Percentiles rank a stretch among this genome's conserved stretches.
Conservation (phyloP, 2,329 filamentous ascomycete genomes). For the Hymenoscyphus occultus region DNA sequence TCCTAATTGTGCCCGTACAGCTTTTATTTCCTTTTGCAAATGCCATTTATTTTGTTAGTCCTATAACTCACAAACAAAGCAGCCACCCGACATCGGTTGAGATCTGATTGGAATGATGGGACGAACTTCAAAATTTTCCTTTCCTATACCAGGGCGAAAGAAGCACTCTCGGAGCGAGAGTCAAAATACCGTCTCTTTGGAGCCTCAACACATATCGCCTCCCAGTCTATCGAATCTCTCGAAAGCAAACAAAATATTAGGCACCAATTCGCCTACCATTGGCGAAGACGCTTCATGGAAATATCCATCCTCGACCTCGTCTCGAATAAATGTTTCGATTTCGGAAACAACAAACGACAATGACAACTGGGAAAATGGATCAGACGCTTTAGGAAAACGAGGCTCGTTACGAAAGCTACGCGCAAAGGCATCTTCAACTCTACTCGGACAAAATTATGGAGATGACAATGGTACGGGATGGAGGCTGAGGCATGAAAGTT, state of each 20-base stretch:
- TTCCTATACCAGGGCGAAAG: conserved; percentile 37
- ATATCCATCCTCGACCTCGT: conserved; percentile 36
- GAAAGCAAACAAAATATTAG: conserved; percentile 38
- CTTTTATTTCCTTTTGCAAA: conserved; percentile 12
- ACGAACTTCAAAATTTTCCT: conserved; percentile 38
- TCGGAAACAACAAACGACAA: conserved; percentile 35
- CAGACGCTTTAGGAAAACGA: conserved; percentile 26
- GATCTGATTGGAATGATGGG: conserved; percentile 30
- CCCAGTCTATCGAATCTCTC: conserved; percentile 24
- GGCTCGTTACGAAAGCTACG: conserved; percentile 33
- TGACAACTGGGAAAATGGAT: conserved; percentile 31
- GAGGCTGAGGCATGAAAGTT: conserved; percentile 38
- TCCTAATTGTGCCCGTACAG: not conserved
- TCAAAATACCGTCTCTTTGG: conserved; percentile 14
- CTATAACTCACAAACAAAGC: not conserved
- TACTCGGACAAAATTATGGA: conserved; percentile 41
- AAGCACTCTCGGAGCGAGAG: conserved; percentile 14
- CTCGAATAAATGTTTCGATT: conserved; percentile 42
- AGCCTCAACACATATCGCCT: conserved; percentile 6
- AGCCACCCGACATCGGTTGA: conserved; percentile 7
- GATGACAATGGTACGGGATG: conserved; percentile 36
- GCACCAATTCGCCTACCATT: conserved; percentile 41
- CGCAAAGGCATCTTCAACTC: conserved; percentile 45
- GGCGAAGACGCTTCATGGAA: conserved; percentile 30
- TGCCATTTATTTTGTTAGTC: not conserved